phyloP scores from a whole-genome alignment of 116 monocot genomes.

The Papilionanthe hybrid region DNA sequence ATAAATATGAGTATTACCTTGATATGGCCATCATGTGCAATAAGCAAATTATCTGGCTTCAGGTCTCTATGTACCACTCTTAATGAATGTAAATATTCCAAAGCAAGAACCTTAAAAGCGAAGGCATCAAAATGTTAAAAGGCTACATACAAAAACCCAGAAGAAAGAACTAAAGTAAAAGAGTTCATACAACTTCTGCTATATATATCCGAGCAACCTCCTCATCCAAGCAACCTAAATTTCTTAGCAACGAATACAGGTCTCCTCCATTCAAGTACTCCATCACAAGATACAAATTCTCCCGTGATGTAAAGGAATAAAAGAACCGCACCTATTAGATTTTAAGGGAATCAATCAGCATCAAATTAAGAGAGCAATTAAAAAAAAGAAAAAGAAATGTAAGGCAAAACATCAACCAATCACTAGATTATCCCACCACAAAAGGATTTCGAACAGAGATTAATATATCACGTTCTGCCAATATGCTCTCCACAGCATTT shows the following conservation, averaged over 20 bases:
- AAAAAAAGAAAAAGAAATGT: background rate
- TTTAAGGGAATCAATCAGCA: constrained; percentile 1
- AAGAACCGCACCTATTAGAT: constrained; percentile 73
- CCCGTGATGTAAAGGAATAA: constrained; percentile 87
- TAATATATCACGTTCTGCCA: constrained; percentile 97
- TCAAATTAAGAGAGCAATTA: background rate
- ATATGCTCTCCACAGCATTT: constrained; percentile 99
- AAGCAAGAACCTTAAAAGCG: constrained; percentile 75
- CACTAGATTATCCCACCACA: constrained; percentile 55
- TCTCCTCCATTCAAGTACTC: constrained; percentile 95
- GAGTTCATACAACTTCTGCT: constrained; percentile 92
- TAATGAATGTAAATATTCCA: constrained; percentile 95
- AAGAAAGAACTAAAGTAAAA: background rate
- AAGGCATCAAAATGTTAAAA: background rate
- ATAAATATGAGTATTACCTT: constrained; percentile 47
- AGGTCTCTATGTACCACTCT: constrained; percentile 96
- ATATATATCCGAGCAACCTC: constrained; percentile 83
- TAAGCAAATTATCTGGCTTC: constrained; percentile 95
- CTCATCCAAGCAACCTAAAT: constrained; percentile 86
- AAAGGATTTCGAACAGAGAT: constrained; percentile 98
- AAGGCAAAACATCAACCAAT: constrained; percentile 4
- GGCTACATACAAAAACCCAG: background rate
- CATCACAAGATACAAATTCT: constrained; percentile 95
- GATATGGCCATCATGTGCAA: constrained; percentile 97
- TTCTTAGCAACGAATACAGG: constrained; percentile 82